Base-by-base conservation (phyloP, 2,329 filamentous ascomycete species). In the Eurotiales sp. region DNA sequence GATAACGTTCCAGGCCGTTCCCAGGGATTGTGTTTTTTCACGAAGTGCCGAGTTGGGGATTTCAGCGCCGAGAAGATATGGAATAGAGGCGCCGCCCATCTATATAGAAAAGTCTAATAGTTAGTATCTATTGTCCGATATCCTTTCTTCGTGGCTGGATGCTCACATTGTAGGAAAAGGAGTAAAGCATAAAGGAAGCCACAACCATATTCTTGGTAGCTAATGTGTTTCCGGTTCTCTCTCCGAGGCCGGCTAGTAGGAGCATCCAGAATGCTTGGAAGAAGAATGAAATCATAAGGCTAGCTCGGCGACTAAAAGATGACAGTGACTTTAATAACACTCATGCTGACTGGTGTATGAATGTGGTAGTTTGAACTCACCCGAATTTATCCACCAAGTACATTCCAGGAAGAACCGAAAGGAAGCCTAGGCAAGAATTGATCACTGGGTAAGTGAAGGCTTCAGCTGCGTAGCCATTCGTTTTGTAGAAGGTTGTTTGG, bases 11-110 rank as follows among this genome's bases (percentile, higher is more conserved):
- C 58, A 60, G 3, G 58, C 25, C 15, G 58, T 37, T 3, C 58
- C 58, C 5, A 59, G 8, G 1, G 56, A 19, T 49, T 61, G 58
- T 7, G 57, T 61, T 49, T 61, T 59, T 32, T 61, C 58, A 21
- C 58, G 59, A 4, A 61, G 17, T 6, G 59, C 51, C 2, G 54
- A 30, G 32, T 51, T 59, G 4, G 58, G 58, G 34, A 61, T 58
- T 37, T 61, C 59, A 15, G 50, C 51, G 2, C 58, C 56, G 25
- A 59, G 46, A 2, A 61, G 49, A 32, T 59, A 61, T 8, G 58
- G 58, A 14, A 61, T 56, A 1, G 58, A 59, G 21, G 55, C 55
- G n/a, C 57, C 52, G 34, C 49, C 50, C 30, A 59, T 49, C 48
- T 47, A 14, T 21, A 29, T 17, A 19, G 7, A 17, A 4, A 19